Percentiles rank a stretch among this genome's conserved stretches.
Evolutionary conservation across 2,329 filamentous ascomycete species (phyloP).

Genomic region (Claviceps pazoutovae): DNA sequence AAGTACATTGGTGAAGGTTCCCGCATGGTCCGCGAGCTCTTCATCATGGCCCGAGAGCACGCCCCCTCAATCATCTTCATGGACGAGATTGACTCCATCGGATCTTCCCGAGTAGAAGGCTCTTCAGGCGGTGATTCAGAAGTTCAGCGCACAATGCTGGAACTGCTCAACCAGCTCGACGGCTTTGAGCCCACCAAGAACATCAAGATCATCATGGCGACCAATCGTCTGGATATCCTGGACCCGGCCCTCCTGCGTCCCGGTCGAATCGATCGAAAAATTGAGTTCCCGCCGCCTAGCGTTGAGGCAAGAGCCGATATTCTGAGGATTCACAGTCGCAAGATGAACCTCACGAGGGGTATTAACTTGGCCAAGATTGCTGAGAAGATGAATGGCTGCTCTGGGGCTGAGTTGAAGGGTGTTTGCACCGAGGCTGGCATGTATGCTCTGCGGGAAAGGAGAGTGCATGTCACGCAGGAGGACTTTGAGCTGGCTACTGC

Average conservation of each 20-base stretch:
- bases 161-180: conserved; percentile 94
- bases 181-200: conserved; percentile 99
- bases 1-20: conserved; percentile 99
- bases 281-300: conserved; percentile 94
- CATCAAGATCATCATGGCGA: conserved; percentile 99
- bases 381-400: conserved; percentile 99
- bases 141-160: conserved; percentile 96
- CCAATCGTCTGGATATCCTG: conserved; percentile 92
- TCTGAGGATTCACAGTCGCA: conserved; percentile 89
- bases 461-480: conserved; percentile 97
- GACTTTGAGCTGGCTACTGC: conserved; percentile 97
- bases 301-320: conserved; percentile 96
- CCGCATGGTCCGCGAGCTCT: conserved; percentile 95
- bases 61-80: conserved; percentile 99
- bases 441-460: conserved; percentile 88
- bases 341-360: conserved; percentile 95
- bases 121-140: conserved; percentile 93
- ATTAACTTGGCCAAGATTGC: conserved; percentile 98
- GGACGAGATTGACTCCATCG: conserved; percentile 99
- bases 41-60: conserved; percentile 97
- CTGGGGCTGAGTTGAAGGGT: conserved; percentile 93
- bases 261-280: conserved; percentile 97
- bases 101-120: conserved; percentile 90
- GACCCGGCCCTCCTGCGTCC: conserved; percentile 89
- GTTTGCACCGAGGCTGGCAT: conserved; percentile 98